Evolutionary conservation across 352 stramenopile species (phyloP).

Genomic region (Paralagenidium karlingii): DNA sequence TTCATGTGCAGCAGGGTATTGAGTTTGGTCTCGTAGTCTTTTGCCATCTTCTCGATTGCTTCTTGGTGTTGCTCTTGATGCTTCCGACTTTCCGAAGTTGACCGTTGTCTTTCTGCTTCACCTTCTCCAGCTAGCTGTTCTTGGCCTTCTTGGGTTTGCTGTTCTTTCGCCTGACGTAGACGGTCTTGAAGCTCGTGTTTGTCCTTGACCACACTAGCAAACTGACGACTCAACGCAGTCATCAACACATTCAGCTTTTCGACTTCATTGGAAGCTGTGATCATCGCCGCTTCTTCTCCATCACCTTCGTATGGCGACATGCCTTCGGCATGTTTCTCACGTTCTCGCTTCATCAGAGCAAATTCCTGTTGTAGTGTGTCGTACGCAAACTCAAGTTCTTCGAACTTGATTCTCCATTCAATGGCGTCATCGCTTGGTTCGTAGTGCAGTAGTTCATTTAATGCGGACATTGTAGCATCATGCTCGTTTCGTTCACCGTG

Average conservation of each 20-base stretch:
- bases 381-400: constrained; percentile 18
- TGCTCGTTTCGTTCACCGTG: constrained; percentile 1
- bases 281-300: too few relatives aligned
- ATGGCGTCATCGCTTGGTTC: constrained; percentile 58
- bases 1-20: background rate
- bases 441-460: too few relatives aligned
- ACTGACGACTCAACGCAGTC: constrained; percentile 40
- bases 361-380: constrained; percentile 33
- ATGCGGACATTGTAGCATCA: constrained; percentile 7
- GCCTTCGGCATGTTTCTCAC: constrained; percentile 10
- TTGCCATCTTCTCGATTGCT: constrained; percentile 9
- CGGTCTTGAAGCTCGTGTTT: constrained; percentile 62
- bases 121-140: constrained; percentile 6
- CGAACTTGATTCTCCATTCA: constrained; percentile 75
- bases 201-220: constrained; percentile 51
- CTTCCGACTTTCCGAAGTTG: constrained; percentile 14
- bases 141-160: constrained; percentile 4
- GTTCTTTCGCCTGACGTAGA: constrained; percentile 10
- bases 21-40: constrained; percentile 4
- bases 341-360: constrained; percentile 29
- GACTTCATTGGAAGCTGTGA: too few relatives aligned
- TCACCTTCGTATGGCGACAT: constrained; percentile 2
- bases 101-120: constrained; percentile 5
- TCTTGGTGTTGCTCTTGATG: constrained; percentile 29
- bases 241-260: constrained; percentile 47